These are phyloP conservation scores for Camellia lanceoleosa DNA, from an alignment of 148 eudicot genomes.

Conservation along the genomic window DNA sequence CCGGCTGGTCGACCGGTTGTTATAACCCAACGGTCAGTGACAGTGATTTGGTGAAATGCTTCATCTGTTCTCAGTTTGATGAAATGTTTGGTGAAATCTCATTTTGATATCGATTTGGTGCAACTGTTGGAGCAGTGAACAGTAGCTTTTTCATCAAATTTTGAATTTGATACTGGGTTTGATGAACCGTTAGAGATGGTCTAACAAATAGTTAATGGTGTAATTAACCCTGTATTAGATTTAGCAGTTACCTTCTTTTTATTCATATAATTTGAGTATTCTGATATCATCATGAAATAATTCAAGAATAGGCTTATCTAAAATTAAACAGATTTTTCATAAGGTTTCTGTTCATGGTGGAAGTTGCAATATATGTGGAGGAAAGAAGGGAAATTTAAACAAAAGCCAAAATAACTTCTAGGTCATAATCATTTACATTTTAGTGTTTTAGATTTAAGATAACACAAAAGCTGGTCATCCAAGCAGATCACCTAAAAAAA, in stretches of 20 bases:
- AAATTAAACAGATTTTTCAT: not conserved
- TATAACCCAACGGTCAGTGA: no score
- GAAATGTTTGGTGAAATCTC: no score
- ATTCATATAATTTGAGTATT: not conserved
- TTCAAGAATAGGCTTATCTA: not conserved
- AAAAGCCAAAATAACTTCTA: not conserved
- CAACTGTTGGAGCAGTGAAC: no score
- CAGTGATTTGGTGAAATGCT: no score
- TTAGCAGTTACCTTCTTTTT: not conserved
- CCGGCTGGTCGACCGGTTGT: no score
- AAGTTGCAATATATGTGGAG: not conserved
- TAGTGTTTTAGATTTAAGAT: not conserved
- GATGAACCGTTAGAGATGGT: no score
- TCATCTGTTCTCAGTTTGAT: no score
- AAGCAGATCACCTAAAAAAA: not conserved
- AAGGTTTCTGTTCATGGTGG: not conserved
- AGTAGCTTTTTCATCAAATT: no score
- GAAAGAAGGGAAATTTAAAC: not conserved
- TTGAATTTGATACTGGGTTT: no score
- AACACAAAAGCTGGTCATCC: slow-evolving; percentile 5
- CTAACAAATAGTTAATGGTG: no score
- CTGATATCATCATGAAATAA: not conserved
- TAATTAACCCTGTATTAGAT: no score
- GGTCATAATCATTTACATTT: not conserved
- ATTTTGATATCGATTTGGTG: no score